Evolutionary conservation across 345 rosid genomes (phyloP), one percentile per base, ranked within the genome.

Genomic region (Salix arbutifolia): DNA sequence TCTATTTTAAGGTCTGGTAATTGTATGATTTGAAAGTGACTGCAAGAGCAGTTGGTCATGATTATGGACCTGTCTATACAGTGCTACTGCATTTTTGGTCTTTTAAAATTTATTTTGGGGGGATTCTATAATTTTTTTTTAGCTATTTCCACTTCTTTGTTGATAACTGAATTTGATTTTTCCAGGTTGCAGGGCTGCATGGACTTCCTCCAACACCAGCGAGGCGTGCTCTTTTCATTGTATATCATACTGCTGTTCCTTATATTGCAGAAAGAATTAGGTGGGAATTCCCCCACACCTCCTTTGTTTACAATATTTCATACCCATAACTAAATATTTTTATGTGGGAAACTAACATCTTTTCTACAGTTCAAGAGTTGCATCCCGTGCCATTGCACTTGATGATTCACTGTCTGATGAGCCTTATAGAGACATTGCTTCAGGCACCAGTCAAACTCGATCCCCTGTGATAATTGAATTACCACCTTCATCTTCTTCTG

Each of bases 151-250:
- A 65, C 18, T 12, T 26, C 6, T 35, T 61, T 33, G 25, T 5
- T 77, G 30, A 71, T 65, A 56, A 40, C 30, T 60, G 25, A 70
- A 42, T 56, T 64, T 67, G 37, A 33, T 84, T 64, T 76, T 67
- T 35, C 66, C 82, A 91, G 98, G 96, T 93, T 83, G 84, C 93
- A 60, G 96, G 97, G 77, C 85, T 88, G 66, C 83, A 87, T 75
- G 90, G 94, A 40, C 94, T 93, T 74, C 85, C 97, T 42, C 99
- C 98, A n/a, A 93, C 97, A 38, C 99, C 96, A 8, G 99, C 99
- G 19, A 90, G 94, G 84, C 94, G 96, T 46, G 89, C 91, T 64
- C 92, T 96, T 80, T 93, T 91, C 81, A 93, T 96, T 65, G 71
- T 96, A 38, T 96, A 90, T 65, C 96, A 92, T 74, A 89, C 94